Percentiles rank a stretch among this genome's conserved stretches.
phyloP scores from a whole-genome alignment of 2,329 filamentous ascomycete species.

The Colletotrichum plurivorum region DNA sequence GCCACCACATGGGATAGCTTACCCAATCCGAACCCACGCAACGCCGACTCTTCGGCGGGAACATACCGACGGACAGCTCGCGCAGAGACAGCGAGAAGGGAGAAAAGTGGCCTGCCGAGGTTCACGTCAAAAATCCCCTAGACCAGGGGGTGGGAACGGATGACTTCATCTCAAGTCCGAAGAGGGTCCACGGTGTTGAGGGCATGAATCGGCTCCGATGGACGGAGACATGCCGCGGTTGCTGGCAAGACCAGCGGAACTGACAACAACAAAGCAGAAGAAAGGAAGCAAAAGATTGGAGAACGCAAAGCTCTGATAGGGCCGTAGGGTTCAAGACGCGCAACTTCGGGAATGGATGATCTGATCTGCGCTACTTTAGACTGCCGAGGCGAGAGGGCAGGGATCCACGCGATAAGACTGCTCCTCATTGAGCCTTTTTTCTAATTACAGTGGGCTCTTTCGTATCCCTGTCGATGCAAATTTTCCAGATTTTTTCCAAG shows the following conservation, averaged over 20 bases:
- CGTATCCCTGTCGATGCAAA: conserved; percentile 1
- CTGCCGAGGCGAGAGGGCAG: conserved; percentile 26
- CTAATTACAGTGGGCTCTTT: background rate
- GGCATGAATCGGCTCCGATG: conserved; percentile 27
- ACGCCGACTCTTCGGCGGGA: conserved; percentile 25
- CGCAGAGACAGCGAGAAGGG: background rate
- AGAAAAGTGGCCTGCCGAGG: conserved; percentile 40
- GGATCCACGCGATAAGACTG: conserved; percentile 5
- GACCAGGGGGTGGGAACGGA: conserved; percentile 3
- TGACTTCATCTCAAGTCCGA: conserved; percentile 39
- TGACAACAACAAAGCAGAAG: background rate
- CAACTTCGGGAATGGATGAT: background rate
- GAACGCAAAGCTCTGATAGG: background rate
- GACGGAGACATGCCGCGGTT: conserved; percentile 33
- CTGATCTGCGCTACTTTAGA: conserved; percentile 31
- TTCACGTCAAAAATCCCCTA: conserved; percentile 19
- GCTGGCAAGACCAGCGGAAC: conserved; percentile 23
- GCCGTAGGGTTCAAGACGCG: conserved; percentile 14
- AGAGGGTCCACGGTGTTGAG: background rate
- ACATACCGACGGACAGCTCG: conserved; percentile 13
- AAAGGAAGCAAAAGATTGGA: conserved; percentile 21
- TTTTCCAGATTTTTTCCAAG: conserved; percentile 15
- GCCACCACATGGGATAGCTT: conserved; percentile 2
- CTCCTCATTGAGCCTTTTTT: background rate
- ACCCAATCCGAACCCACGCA: conserved; percentile 27